Evolutionary conservation across 352 stramenopile species (phyloP).

Genomic region (Phytophthora agathidicida): DNA sequence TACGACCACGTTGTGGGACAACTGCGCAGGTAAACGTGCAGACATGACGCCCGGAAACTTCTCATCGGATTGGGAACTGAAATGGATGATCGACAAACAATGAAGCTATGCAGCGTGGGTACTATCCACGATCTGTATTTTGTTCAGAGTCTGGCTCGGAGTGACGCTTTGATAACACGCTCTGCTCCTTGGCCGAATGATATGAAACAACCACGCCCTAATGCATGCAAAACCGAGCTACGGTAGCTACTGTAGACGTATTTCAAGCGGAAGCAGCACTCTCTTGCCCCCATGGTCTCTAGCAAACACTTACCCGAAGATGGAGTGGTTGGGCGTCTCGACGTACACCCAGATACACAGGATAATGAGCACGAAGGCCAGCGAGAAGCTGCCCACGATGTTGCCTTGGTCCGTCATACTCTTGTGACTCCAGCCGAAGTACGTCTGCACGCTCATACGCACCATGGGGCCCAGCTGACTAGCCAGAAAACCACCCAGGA

Average conservation of each 20-base stretch:
- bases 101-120: constrained; percentile 4
- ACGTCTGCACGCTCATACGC: constrained; percentile 75
- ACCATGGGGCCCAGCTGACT: constrained; percentile 72
- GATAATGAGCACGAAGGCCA: constrained; percentile 69
- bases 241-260: constrained; percentile 27
- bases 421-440: constrained; percentile 84
- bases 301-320: constrained; percentile 40
- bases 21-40: no score
- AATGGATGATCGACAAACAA: background rate
- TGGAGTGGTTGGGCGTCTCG: constrained; percentile 60
- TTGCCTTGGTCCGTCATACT: constrained; percentile 78
- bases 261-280: constrained; percentile 20
- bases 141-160: constrained; percentile 28
- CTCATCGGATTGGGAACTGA: no score
- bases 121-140: constrained; percentile 37
- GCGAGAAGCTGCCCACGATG: constrained; percentile 72
- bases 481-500: constrained; percentile 64
- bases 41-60: no score
- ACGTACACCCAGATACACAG: constrained; percentile 84
- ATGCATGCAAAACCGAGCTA: constrained; percentile 40
- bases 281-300: constrained; percentile 12
- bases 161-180: constrained; percentile 10
- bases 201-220: constrained; percentile 39
- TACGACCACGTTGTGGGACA: no score
- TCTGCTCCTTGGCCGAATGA: constrained; percentile 14